Evolutionary conservation across 352 stramenopile species (phyloP), one percentile per base, ranked within the genome.

Genomic region (Globisporangium irregulare): DNA sequence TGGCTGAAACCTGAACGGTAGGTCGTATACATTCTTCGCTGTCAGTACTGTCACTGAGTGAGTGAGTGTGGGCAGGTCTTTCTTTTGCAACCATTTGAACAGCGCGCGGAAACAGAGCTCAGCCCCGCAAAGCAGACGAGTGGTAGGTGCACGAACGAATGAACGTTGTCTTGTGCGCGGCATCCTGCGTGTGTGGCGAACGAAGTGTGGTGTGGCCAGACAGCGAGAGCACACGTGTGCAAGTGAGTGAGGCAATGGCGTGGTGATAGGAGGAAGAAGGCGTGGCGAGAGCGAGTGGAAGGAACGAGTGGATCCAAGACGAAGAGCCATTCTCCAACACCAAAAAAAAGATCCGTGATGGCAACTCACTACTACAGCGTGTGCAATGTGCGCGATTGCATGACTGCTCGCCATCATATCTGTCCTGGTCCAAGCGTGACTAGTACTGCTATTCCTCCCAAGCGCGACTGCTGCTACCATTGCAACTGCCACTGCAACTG

Each of bases 21-120:
- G 27, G 8, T 4, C 55, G 15, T 60, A 46, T 65, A 27, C 0
- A 29, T 54, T 0, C 57, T 56, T 25, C 59, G 38, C 27, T 9
- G 5, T 0, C 18, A 60, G 29, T 60, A 60, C 51, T 12, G 9
- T 15, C 3, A 3, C 24, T 57, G 22, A 41, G 5, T 10, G 14
- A 25, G 22, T 59, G 27, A 36, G 53, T 25, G 53, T 25, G 27
- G 22, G 12, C 9, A 24, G 7, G n/a, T 15, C 54, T 59, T 59
- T 59, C 54, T 15, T 36, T 24, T 20, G 54, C 25, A 22, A 25
- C 55, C 55, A 60, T 46, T 60, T 60, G 55, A 60, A 60, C 55
- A 15, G 20, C 48, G 48, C 1, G 41, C 41, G 15, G 41, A 50
- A 50, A 50, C 41, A 50, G n/a, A 59, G 54, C 54, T 41, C 8